A percentile compares a stretch with the other conserved stretches of the same genome.
phyloP scores from a whole-genome alignment of 148 eudicot species.

The Rhododendron henanense region DNA sequence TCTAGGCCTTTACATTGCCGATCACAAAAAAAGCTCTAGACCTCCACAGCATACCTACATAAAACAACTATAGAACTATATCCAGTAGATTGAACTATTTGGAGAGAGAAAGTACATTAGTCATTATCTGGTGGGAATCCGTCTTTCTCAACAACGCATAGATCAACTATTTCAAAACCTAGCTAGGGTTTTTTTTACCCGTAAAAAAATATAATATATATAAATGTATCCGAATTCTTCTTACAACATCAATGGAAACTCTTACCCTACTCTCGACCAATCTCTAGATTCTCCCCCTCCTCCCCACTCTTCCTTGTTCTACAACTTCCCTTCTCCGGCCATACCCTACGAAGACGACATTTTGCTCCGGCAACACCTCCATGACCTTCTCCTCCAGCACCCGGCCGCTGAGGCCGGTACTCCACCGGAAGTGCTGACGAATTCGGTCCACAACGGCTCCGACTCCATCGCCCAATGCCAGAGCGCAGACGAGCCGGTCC shows the following conservation, averaged over 20 bases:
- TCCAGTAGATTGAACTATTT: neutral
- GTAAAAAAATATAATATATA: neutral
- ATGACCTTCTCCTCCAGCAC: neutral
- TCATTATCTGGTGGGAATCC: neutral
- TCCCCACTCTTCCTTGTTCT: neutral
- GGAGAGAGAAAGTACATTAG: neutral
- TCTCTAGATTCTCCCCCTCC: neutral
- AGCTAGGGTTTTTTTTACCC: neutral
- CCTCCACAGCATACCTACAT: no score
- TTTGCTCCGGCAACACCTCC: neutral
- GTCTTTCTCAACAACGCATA: neutral
- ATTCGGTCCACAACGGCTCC: neutral
- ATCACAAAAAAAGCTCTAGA: no score
- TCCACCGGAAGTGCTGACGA: neutral
- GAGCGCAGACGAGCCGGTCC: neutral
- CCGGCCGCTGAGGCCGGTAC: neutral
- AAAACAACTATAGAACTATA: no score
- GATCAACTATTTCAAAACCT: neutral
- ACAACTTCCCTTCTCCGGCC: neutral
- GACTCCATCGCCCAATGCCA: slow-evolving; percentile 4
- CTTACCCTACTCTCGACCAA: neutral
- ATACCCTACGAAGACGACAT: neutral
- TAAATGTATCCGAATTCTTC: neutral
- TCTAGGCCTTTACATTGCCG: neutral
- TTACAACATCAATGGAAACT: neutral